Evolutionary conservation across 1,284 basidiomycete species (phyloP), one percentile per base, ranked within the genome.

Genomic region (Boletellus dicymbophilus): DNA sequence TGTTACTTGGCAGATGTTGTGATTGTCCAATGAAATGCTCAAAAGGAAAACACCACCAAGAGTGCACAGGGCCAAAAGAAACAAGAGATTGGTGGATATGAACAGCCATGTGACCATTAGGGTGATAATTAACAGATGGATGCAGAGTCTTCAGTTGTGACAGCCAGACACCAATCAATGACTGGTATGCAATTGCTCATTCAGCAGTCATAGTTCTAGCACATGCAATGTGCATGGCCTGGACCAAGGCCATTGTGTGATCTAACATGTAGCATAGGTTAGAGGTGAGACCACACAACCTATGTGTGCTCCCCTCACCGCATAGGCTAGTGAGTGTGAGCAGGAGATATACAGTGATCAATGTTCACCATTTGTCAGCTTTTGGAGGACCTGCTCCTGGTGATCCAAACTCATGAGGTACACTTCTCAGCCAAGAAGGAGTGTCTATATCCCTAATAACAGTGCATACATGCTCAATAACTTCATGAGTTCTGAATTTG

Each of bases 21-120:
- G 55, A 18, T 20, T 55, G 46, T 5, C 49, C 31, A 25, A 58
- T 58, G 13, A 58, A 39, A 3, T 8, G 3, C 21, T 58, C 41
- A 21, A 43, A 43, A 1, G 42, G 42, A 7, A 43, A 44, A 3
- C 22, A 23, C 42, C 42, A 44, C 42, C 31, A 44, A 0, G 31
- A 44, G 8, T 9, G 13, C 3, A 44, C 33, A 13, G 31, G 42
- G 3, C 33, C 23, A 20, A 44, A 44, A 1, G 36, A 18, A 1
- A 18, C 2, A 4, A 44, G 42, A n/a, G 18, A 44, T 3, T 44
- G n/a, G 18, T 26, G 20, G 10, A 44, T 34, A 15, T 44, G 42
- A 6, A 16, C 25, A 1, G 31, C n/a, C 25, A 27, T 27, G 22
- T 39, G 38, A 27, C 15, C 4, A 27, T 39, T 39, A 4, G 31